phyloP scores from a whole-genome alignment of 129 eudicot species.

The Helichrysum umbraculigerum region DNA sequence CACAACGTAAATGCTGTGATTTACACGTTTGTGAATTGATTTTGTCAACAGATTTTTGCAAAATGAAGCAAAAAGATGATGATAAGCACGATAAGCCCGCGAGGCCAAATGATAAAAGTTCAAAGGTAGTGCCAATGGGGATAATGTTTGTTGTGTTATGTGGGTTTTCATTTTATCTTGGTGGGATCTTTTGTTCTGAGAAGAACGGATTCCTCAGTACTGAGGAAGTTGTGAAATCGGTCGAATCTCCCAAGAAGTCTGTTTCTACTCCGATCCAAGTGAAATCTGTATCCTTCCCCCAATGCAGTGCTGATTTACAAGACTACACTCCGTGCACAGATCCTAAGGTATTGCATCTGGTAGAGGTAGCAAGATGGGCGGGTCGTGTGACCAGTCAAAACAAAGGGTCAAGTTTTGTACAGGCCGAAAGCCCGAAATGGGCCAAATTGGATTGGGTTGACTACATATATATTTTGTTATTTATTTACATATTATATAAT shows the following conservation, averaged over 20 bases:
- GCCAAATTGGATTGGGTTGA: constrained; percentile 10
- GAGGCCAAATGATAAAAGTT: constrained; percentile 53
- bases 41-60: constrained; percentile 34
- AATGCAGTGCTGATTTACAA: constrained; percentile 69
- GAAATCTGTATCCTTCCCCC: constrained; percentile 61
- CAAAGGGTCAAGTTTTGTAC: background rate
- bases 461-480: background rate
- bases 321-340: constrained; percentile 99
- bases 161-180: constrained; percentile 88
- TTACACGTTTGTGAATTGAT: constrained; percentile 14
- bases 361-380: background rate
- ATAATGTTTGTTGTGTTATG: constrained; percentile 70
- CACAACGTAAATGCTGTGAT: background rate
- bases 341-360: constrained; percentile 54
- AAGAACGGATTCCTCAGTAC: constrained; percentile 40
- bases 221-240: constrained; percentile 41
- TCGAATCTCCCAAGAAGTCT: constrained; percentile 40
- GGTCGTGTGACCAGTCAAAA: background rate
- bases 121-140: constrained; percentile 66
- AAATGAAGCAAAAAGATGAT: constrained; percentile 80
- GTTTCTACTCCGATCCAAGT: constrained; percentile 52
- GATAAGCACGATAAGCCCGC: constrained; percentile 44
- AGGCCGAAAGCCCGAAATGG: constrained; percentile 2
- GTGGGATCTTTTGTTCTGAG: constrained; percentile 77
- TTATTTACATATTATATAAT: background rate